Base-by-base conservation (phyloP, 2,329 filamentous ascomycete genomes). In the Curvularia sp. region DNA sequence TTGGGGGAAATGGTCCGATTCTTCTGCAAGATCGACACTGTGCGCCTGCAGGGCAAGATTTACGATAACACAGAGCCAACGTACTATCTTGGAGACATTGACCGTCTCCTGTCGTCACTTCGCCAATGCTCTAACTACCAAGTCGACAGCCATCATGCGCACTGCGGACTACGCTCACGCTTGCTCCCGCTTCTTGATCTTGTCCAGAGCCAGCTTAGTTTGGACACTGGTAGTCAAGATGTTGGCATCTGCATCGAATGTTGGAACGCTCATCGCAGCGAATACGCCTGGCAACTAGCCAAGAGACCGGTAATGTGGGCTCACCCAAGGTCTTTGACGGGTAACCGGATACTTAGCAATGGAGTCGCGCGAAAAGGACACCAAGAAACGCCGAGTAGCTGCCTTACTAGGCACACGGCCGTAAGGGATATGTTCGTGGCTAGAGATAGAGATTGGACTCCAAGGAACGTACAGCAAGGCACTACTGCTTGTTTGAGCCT, bases 1-100 rank as follows among this genome's bases (percentile, higher is more conserved):
- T 83, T 93, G 1, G 90, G 90, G 21, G 89, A 93, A 76, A 91
- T 91, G 82, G 77, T 92, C 62, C 87, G 87, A 64, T 93, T 93
- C 75, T 84, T 93, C 34, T 78, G 81, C 13, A 82, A 83, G 63
- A 86, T 86, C 63, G 82, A 84, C 27, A 84, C 91, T 0, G 69
- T 92, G 3, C 84, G 82, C 36, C 76, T 91, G 1, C 75, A 79
- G 58, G 76, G 79, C 25, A 78, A 74, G 21, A 77, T 83, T 13
- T 76, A 77, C 56, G 74, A 76, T 46, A 67, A 67, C 5, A 73
- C 74, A 10, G 76, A 79, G 53, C 69, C 74, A 2, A 69, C 84
- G 6, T 80, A 84, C 57, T 86, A 88, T 23, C 78, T 80, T 28
- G 81, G 87, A n/a, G 87, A 90, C 60, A 78, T 92, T 2, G 81